Evolutionary conservation across 2,329 filamentous ascomycete species (phyloP), one percentile per base, ranked within the genome.

Genomic region (Beauveria asiatica): DNA sequence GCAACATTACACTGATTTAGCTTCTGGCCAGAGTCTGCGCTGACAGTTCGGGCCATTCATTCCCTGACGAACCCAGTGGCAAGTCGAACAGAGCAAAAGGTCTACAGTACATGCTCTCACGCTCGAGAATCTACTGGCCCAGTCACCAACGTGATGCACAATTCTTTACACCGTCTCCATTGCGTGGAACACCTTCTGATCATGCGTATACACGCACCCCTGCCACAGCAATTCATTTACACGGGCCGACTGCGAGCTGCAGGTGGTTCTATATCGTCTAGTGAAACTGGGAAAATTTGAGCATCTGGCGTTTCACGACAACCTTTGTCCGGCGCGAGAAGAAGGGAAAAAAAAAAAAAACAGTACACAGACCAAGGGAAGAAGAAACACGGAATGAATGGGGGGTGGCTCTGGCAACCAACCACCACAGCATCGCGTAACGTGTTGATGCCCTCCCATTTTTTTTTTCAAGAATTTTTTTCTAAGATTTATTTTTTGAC

Each of bases 1-100:
- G 30, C 33, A 50, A 33, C 33, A 50, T 42, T 10, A 33, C 37
- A 30, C 37, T 16, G 10, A 33, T 42, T 42, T 23, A 30, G 27
- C 33, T 50, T 17, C 21, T 41, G 57, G 23, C 11, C 16, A 45
- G 10, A 46, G 13, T 5, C 13, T 25, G 37, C 37, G 17, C 17
- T 54, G 57, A 54, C 57, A 59, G 48, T 54, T 53, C 41, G 16
- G 57, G 27, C 50, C 42, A 53, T 48, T 59, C 42, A 53, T 48
- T 59, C 30, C 41, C 57, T 53, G 42, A n/a, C 30, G 16, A 53
- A 11, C 42, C 37, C 56, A 3, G 30, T 48, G 19, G 21, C 33
- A 46, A 42, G 41, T 30, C 3, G 1, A 41, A 27, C 49, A 30
- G 48, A 25, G 16, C 41, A 27, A 7, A 4, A 23, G n/a, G 0